Evolutionary conservation across 345 rosid genomes (phyloP).

Genomic region (Rhodomyrtus tomentosa): DNA sequence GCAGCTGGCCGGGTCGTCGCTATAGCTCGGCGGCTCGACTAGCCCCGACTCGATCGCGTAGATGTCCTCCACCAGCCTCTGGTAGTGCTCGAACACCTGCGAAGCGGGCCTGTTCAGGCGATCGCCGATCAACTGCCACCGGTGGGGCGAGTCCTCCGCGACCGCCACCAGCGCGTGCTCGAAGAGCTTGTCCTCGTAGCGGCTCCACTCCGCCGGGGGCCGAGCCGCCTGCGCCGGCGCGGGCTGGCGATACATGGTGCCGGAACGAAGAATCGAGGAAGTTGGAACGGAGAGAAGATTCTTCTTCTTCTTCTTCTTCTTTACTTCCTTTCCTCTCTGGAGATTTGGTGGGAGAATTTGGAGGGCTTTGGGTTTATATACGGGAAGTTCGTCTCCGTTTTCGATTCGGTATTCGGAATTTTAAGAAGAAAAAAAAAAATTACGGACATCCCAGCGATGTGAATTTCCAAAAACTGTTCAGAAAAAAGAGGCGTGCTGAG

Average conservation of each 20-base stretch:
- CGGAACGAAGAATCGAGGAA: background rate
- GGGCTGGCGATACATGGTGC: background rate
- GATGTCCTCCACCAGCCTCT: constrained; percentile 45
- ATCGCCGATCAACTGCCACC: constrained; percentile 28
- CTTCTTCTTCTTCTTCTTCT: background rate
- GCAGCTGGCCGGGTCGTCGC: constrained; percentile 18
- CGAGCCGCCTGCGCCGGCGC: background rate
- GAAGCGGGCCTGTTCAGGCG: constrained; percentile 11
- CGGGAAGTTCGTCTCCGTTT: background rate
- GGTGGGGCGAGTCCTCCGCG: constrained; percentile 43
- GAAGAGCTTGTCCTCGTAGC: constrained; percentile 57
- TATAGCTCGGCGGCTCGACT: constrained; percentile 47
- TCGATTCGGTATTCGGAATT: background rate
- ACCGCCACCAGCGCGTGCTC: constrained; percentile 47
- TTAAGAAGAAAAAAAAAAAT: background rate
- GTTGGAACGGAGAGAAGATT: background rate
- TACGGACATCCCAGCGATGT: background rate
- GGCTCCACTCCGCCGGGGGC: constrained; percentile 27
- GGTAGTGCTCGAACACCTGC: constrained; percentile 52
- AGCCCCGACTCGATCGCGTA: constrained; percentile 58
- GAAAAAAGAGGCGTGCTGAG: background rate
- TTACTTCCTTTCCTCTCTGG: background rate
- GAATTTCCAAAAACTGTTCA: background rate
- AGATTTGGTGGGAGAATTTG: constrained; percentile 15
- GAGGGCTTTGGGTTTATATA: background rate